Evolutionary conservation across 2,329 filamentous ascomycete species (phyloP).

Genomic region (Monosporascus sp.): DNA sequence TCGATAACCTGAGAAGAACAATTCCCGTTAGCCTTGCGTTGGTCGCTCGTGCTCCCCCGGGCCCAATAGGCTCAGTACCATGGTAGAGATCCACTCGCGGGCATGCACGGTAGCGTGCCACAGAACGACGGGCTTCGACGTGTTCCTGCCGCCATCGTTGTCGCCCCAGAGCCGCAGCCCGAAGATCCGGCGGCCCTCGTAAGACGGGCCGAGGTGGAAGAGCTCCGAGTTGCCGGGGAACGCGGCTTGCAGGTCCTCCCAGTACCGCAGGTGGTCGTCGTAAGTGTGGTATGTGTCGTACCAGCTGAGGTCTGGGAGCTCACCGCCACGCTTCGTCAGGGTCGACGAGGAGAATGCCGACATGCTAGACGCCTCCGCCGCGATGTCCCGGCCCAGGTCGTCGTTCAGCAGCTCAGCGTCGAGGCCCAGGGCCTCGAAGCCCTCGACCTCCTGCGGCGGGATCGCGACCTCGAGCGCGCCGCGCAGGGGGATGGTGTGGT

Average conservation of each 20-base stretch:
- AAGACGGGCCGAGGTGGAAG: constrained; percentile 39
- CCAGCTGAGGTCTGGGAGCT: constrained; percentile 24
- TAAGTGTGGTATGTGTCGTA: constrained; percentile 47
- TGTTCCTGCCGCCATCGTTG: constrained; percentile 28
- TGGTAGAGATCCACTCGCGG: constrained; percentile 49
- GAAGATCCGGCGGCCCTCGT: constrained; percentile 47
- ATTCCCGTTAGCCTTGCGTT: background rate
- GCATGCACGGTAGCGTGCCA: constrained; percentile 49
- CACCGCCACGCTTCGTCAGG: background rate
- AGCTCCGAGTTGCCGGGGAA: constrained; percentile 42
- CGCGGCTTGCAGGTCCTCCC: constrained; percentile 34
- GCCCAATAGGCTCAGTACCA: constrained; percentile 46
- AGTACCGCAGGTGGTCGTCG: constrained; percentile 42
- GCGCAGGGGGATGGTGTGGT: background rate
- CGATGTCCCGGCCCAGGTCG: background rate
- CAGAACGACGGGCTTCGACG: constrained; percentile 39
- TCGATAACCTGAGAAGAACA: constrained; percentile 30
- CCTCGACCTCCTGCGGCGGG: background rate
- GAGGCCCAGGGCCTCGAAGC: background rate
- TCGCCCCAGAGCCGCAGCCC: constrained; percentile 49
- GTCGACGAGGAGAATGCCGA: background rate
- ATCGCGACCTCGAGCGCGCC: background rate
- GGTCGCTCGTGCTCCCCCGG: background rate
- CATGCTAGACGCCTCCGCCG: background rate
- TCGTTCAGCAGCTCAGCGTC: background rate